Percentiles rank a stretch among this genome's conserved stretches.
These are phyloP conservation scores for Aspergillus aculeatinus DNA, from an alignment of 2,329 filamentous ascomycete genomes.

Conservation along the genomic window DNA sequence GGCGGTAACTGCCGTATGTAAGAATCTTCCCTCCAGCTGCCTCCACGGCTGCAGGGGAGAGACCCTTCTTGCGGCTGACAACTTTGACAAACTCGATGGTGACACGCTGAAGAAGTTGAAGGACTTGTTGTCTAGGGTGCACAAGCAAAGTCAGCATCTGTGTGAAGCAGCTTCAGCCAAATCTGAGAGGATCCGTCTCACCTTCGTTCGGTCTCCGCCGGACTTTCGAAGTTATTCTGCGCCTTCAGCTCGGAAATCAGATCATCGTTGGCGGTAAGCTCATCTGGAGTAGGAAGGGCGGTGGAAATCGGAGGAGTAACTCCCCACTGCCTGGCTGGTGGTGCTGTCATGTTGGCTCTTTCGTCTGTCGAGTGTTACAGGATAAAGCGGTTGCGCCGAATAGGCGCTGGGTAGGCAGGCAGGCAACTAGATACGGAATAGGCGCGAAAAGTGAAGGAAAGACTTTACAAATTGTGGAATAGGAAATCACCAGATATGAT, in stretches of 20 bases:
- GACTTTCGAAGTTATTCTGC: conserved; percentile 88
- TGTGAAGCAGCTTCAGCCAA: background rate
- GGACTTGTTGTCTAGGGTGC: conserved; percentile 63
- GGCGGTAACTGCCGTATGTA: conserved; percentile 91
- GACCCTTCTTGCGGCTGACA: conserved; percentile 70
- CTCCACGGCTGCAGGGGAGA: conserved; percentile 75
- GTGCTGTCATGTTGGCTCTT: conserved; percentile 35
- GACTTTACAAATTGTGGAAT: conserved; percentile 2
- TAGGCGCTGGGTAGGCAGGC: background rate
- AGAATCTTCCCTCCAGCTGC: conserved; percentile 89
- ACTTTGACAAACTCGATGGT: conserved; percentile 83
- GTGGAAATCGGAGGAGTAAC: conserved; percentile 82
- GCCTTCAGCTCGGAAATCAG: conserved; percentile 80
- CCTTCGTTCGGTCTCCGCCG: conserved; percentile 81
- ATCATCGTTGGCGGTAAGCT: conserved; percentile 73
- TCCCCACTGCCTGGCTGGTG: conserved; percentile 58
- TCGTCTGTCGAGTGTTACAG: conserved; percentile 6
- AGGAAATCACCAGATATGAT: background rate
- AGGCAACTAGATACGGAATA: conserved; percentile 4
- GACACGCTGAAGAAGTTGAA: conserved; percentile 74
- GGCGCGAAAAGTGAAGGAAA: conserved; percentile 3
- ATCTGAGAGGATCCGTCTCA: conserved; percentile 34
- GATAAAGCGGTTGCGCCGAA: conserved; percentile 18
- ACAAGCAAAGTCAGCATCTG: conserved; percentile 1
- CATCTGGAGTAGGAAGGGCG: conserved; percentile 70